Conservation (phyloP, 2,329 filamentous ascomycete species). For the Calonectria crousiana region DNA sequence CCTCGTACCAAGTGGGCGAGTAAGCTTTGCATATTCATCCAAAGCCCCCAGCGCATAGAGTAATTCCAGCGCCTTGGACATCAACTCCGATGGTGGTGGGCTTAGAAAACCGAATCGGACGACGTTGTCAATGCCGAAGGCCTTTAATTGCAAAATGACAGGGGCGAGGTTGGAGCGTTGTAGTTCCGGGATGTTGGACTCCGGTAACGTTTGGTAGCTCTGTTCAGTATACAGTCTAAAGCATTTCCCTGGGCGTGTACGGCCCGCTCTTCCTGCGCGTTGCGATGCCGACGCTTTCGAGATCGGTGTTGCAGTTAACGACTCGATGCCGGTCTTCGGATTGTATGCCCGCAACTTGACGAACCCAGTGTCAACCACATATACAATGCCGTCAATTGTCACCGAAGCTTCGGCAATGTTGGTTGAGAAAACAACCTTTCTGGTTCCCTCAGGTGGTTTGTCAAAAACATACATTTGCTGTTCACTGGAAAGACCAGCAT, state of each 20-base stretch:
- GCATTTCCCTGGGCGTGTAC: conserved; percentile 92
- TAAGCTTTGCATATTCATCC: conserved; percentile 91
- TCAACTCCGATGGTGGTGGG: conserved; percentile 84
- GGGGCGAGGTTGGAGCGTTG: conserved; percentile 92
- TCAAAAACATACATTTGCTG: conserved; percentile 98
- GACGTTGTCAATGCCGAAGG: conserved; percentile 94
- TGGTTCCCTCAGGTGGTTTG: conserved; percentile 80
- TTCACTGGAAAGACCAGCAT: conserved; percentile 88
- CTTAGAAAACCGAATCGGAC: conserved; percentile 91
- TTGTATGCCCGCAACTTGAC: conserved; percentile 92
- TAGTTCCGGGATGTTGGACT: conserved; percentile 87
- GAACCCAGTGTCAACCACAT: conserved; percentile 90
- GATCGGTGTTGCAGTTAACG: conserved; percentile 82
- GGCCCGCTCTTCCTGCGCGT: conserved; percentile 88
- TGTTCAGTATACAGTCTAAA: conserved; percentile 91
- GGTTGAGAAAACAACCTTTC: conserved; percentile 93
- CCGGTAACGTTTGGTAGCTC: conserved; percentile 73
- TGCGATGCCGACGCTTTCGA: conserved; percentile 96
- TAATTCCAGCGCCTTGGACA: conserved; percentile 88
- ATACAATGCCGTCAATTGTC: conserved; percentile 92
- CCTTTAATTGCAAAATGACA: conserved; percentile 90
- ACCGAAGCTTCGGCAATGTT: conserved; percentile 98
- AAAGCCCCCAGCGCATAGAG: conserved; percentile 88
- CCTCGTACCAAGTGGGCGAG: conserved; percentile 84
- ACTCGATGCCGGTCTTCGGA: conserved; percentile 87